Evolutionary conservation across 306 rosid species (phyloP).

Genomic region (Cucumis hystrix): DNA sequence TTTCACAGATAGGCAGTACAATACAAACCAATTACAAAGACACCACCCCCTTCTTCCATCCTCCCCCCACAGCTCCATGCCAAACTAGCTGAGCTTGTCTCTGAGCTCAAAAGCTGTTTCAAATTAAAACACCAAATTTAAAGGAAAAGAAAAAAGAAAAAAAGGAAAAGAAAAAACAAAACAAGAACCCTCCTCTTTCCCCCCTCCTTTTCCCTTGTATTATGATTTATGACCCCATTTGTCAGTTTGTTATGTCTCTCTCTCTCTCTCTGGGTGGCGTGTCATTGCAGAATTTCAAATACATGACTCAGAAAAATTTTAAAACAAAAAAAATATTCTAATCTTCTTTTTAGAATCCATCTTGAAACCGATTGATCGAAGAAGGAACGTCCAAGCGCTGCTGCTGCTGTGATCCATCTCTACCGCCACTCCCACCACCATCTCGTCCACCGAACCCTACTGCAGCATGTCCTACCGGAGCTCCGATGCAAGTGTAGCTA

Average conservation of each 20-base stretch:
- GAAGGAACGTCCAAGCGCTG: slow-evolving; percentile 38
- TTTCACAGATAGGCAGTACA: not conserved
- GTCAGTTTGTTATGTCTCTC: slow-evolving; percentile 52
- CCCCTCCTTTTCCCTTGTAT: slow-evolving; percentile 15
- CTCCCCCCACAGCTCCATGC: slow-evolving; percentile 33
- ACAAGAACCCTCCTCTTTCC: slow-evolving; percentile 4
- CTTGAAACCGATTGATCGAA: slow-evolving; percentile 83
- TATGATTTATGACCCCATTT: slow-evolving; percentile 46
- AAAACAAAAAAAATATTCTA: not conserved
- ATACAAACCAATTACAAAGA: slow-evolving; percentile 18
- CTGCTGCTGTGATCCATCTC: slow-evolving; percentile 36
- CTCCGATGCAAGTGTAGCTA: slow-evolving; percentile 71
- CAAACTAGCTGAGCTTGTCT: slow-evolving; percentile 68
- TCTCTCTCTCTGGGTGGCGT: slow-evolving; percentile 21
- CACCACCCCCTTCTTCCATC: slow-evolving; percentile 1
- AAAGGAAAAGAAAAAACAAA: not conserved
- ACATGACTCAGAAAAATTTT: not conserved
- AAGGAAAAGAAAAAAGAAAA: slow-evolving; percentile 15
- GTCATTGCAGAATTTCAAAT: slow-evolving; percentile 18
- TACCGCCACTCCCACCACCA: slow-evolving; percentile 13
- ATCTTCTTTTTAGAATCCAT: slow-evolving; percentile 43
- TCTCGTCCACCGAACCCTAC: not conserved
- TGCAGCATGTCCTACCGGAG: slow-evolving; percentile 61
- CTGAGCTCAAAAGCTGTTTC: slow-evolving; percentile 62
- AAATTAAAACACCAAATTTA: not conserved